phyloP scores from a whole-genome alignment of 2,329 filamentous ascomycete genomes.

The Aspergillus chevalieri region DNA sequence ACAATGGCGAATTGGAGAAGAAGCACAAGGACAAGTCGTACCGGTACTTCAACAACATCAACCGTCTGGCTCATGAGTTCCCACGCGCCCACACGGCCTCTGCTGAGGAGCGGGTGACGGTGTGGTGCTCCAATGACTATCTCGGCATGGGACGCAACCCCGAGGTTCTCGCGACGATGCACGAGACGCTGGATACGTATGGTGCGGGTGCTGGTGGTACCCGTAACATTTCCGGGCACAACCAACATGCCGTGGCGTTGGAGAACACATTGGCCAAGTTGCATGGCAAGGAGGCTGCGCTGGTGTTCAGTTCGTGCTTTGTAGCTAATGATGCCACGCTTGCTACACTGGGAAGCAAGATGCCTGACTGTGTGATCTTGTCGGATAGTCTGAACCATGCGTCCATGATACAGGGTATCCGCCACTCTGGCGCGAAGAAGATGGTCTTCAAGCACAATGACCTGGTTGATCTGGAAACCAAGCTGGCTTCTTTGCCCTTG shows the following conservation, averaged over 20 bases:
- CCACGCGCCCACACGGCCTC: constrained; percentile 86
- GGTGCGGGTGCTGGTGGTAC: constrained; percentile 93
- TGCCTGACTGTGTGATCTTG: constrained; percentile 95
- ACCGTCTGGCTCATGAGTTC: constrained; percentile 92
- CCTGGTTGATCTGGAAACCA: constrained; percentile 82
- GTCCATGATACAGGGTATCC: constrained; percentile 98
- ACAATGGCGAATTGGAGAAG: constrained; percentile 83
- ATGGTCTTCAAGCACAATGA: constrained; percentile 99
- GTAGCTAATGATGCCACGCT: constrained; percentile 97
- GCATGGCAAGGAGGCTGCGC: constrained; percentile 82
- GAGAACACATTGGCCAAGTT: constrained; percentile 78
- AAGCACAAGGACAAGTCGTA: constrained; percentile 99
- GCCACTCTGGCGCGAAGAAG: constrained; percentile 94
- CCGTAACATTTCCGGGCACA: constrained; percentile 96
- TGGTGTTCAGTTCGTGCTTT: constrained; percentile 97
- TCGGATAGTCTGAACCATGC: constrained; percentile 97
- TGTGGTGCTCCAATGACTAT: constrained; percentile 99
- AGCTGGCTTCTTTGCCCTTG: constrained; percentile 78
- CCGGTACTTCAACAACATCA: constrained; percentile 99
- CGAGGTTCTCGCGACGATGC: constrained; percentile 83
- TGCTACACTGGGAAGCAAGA: constrained; percentile 90
- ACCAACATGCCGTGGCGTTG: constrained; percentile 81
- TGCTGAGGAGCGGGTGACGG: constrained; percentile 79
- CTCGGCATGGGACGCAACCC: constrained; percentile 94
- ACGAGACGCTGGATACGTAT: constrained; percentile 88